Evolutionary conservation across 2,329 filamentous ascomycete species (phyloP), one percentile per base, ranked within the genome.

Genomic region (Aureobasidium subglaciale): DNA sequence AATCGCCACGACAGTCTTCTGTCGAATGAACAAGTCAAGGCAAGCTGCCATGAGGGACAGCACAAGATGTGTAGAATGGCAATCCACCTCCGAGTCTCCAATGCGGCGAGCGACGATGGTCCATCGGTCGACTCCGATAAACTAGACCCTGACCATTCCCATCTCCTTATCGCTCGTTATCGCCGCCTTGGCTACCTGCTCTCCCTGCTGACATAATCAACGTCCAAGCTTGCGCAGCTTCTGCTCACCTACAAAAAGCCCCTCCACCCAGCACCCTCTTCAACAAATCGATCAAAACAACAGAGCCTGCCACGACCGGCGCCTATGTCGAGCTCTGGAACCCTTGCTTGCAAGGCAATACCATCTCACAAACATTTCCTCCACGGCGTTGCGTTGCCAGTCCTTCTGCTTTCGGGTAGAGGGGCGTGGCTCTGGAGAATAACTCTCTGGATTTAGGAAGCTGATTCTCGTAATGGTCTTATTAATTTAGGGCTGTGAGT

Each of bases 401-500:
- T 78, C 76, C 73, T 73, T 71, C 68, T 52, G n/a, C 20, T 30
- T 45, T 45, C 38, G 27, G 34, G 40, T 60, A 64, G 70, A 73
- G 74, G 75, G 76, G 76, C 73, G 76, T 77, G 79, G 81, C 74
- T 82, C 81, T 80, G 81, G 74, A 86, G 83, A 86, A 70, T 58
- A 74, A 82, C 68, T 72, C 72, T 55, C 72, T 71, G 65, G 67
- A 68, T 67, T 82, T 85, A 86, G 84, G 83, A 86, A 87, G 82
- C 85, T 82, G 78, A 74, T 73, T 77, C 77, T 78, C 82, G 81
- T 79, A 80, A 55, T 81, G 73, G 81, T 85, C 80, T 74, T 83
- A 82, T 86, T 83, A 61, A 79, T 67, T 85, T 83, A 84, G 78
- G 81, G 82, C 83, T 81, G 85, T 83, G 82, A 77, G 80, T 73